Evolutionary conservation across 2,329 filamentous ascomycete genomes (phyloP), one percentile per base, ranked within the genome.

Genomic region (Dendrostoma leiphaemia): DNA sequence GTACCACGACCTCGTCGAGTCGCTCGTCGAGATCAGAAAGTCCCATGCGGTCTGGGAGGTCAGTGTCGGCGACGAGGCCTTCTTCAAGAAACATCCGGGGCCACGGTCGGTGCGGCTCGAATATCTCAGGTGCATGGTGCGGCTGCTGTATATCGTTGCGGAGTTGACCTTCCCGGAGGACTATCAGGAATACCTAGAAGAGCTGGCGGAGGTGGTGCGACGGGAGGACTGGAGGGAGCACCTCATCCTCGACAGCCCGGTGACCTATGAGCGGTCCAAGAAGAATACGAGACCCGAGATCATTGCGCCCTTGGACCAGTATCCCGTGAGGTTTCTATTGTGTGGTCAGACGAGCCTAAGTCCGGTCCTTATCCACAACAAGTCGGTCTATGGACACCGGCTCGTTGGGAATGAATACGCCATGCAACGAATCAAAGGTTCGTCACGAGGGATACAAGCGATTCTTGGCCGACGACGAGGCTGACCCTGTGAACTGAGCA

Each of bases 91-190:
- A 26, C 48, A 56, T 28, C 4, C 44, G 13, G 44, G 43, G 15
- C 29, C 48, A 12, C 44, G 34, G 17, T 38, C 51, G 8, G 48
- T 56, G 13, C 44, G 53, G 35, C 35, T 31, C 9, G 48, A 56
- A 17, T 56, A 56, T 28, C 31, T 56, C 17, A 28, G 24, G 15
- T 50, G 37, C 37, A 53, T 46, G 6, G n/a, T 56, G 23, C 48
- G 12, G 13, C 49, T 56, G 9, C 35, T 56, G 15, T 44, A 43
- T 13, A n/a, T 53, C 13, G 29, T 56, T 24, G 53, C 48, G 35
- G 48, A 48, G n/a, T 7, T 56, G 29, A 44, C 53, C 5, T 56
- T 56, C 44, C 53, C 53, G 28, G 53, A 56, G 17, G 51, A 46
- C 12, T 49, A 52, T 1, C 31, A 46, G 5, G 43, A 47, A 5